phyloP scores from a whole-genome alignment of 2,329 filamentous ascomycete species.

The Sclerotiophoma versabilis region DNA sequence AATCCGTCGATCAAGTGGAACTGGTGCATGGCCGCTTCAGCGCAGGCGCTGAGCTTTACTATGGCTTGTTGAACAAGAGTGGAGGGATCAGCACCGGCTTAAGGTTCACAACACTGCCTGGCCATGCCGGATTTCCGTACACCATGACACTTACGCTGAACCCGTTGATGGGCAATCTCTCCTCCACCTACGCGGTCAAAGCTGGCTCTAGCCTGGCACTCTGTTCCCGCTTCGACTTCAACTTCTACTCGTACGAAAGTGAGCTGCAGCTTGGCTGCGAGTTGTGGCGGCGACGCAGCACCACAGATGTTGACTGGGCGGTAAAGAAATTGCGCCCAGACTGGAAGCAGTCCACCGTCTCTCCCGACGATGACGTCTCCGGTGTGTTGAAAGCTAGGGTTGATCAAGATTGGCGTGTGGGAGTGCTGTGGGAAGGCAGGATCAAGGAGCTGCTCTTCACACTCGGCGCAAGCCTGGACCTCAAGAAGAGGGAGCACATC shows the following conservation, averaged over 20 bases:
- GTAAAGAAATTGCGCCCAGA: conserved; percentile 52
- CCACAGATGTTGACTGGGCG: conserved; percentile 54
- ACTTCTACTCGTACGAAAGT: conserved; percentile 97
- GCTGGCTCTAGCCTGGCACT: conserved; percentile 83
- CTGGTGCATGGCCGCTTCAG: conserved; percentile 83
- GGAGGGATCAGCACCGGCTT: conserved; percentile 88
- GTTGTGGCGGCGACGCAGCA: conserved; percentile 74
- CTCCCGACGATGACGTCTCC: conserved; percentile 70
- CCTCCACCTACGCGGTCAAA: conserved; percentile 88
- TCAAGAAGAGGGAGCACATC: conserved; percentile 76
- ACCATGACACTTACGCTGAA: conserved; percentile 94
- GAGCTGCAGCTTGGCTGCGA: conserved; percentile 91
- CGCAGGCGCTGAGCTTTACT: conserved; percentile 92
- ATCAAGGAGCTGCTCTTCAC: conserved; percentile 93
- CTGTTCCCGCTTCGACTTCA: conserved; percentile 93
- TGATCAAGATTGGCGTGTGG: conserved; percentile 86
- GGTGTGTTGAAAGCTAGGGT: conserved; percentile 90
- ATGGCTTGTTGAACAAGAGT: conserved; percentile 92
- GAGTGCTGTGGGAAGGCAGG: conserved; percentile 89
- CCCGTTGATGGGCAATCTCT: conserved; percentile 91
- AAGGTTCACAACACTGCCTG: conserved; percentile 86
- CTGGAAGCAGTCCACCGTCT: conserved; percentile 45
- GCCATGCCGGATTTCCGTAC: conserved; percentile 83
- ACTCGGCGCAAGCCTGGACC: conserved; percentile 83
- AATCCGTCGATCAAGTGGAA: conserved; percentile 47